These are phyloP conservation scores for Neurospora cerealis DNA, from an alignment of 495 filamentous ascomycete genomes.

Conservation along the genomic window DNA sequence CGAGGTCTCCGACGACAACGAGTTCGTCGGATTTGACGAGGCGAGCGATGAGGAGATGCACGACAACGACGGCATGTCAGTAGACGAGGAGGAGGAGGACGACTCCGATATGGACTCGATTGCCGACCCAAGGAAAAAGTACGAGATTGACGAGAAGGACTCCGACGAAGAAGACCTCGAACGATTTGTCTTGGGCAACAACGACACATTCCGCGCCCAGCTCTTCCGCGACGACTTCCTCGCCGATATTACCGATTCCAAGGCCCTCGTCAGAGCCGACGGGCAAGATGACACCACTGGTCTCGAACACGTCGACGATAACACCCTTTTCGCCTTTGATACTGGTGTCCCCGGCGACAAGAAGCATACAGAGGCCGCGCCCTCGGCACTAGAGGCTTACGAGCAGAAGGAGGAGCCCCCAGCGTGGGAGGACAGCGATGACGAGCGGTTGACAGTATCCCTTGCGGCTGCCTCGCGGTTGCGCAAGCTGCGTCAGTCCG, in stretches of 20 bases:
- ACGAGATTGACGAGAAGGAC: constrained; percentile 51
- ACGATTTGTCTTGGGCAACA: constrained; percentile 74
- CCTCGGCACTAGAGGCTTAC: constrained; percentile 18
- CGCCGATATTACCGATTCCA: constrained; percentile 19
- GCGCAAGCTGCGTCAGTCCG: constrained; percentile 69
- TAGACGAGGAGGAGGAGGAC: constrained; percentile 22
- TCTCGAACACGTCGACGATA: constrained; percentile 49
- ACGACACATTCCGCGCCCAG: constrained; percentile 63
- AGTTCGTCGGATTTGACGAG: constrained; percentile 27
- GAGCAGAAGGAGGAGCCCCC: constrained; percentile 33
- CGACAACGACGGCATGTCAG: constrained; percentile 6
- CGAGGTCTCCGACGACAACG: constrained; percentile 17
- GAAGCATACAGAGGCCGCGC: constrained; percentile 26
- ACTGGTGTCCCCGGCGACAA: constrained; percentile 26
- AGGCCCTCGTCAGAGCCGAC: constrained; percentile 19
- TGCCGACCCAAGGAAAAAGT: constrained; percentile 1
- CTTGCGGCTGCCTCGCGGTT: constrained; percentile 61
- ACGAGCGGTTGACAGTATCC: constrained; percentile 77
- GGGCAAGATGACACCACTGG: constrained; percentile 23
- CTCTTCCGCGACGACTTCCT: constrained; percentile 41
- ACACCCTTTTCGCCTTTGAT: constrained; percentile 46
- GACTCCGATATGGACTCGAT: neutral
- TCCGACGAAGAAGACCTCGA: constrained; percentile 76
- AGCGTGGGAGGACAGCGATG: constrained; percentile 93
- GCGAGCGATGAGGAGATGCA: constrained; percentile 12